Evolutionary conservation across 2,329 filamentous ascomycete species (phyloP).

Genomic region (Rosellinia necatrix): DNA sequence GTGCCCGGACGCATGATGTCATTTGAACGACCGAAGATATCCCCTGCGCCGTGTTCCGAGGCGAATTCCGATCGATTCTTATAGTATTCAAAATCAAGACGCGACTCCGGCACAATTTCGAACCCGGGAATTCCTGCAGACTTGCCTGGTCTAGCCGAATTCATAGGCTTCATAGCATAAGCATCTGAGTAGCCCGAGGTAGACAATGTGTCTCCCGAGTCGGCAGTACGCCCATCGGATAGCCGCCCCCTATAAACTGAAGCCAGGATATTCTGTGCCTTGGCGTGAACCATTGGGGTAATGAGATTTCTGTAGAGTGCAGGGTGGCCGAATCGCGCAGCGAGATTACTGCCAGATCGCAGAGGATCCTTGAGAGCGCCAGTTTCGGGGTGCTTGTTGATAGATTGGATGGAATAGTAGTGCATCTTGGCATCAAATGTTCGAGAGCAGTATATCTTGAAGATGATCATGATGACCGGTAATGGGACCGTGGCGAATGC

Average conservation of each 20-base stretch:
- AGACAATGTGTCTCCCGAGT: conserved; percentile 59
- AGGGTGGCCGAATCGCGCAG: conserved; percentile 81
- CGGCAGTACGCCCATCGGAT: conserved; percentile 65
- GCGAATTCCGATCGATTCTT: conserved; percentile 89
- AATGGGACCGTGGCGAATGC: conserved; percentile 75
- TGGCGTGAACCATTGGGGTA: conserved; percentile 54
- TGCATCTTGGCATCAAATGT: conserved; percentile 79
- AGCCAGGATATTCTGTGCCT: conserved; percentile 83
- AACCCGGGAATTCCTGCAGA: conserved; percentile 68
- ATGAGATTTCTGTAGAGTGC: conserved; percentile 32
- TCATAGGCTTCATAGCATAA: conserved; percentile 81
- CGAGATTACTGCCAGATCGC: conserved; percentile 67
- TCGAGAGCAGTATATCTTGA: conserved; percentile 82
- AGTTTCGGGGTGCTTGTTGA: conserved; percentile 52
- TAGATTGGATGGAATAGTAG: conserved; percentile 74
- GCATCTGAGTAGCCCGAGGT: conserved; percentile 81
- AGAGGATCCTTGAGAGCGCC: conserved; percentile 56
- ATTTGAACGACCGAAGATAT: conserved; percentile 63
- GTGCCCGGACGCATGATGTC: conserved; percentile 67
- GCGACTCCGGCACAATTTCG: conserved; percentile 84
- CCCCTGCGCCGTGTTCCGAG: conserved; percentile 81
- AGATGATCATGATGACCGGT: conserved; percentile 75
- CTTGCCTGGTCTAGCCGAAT: conserved; percentile 54
- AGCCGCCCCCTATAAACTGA: conserved; percentile 84
- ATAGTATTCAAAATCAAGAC: conserved; percentile 89